These are phyloP conservation scores for Stagonosporopsis cucurbitacearum DNA, from an alignment of 2,329 filamentous ascomycete species.

Conservation along the genomic window DNA sequence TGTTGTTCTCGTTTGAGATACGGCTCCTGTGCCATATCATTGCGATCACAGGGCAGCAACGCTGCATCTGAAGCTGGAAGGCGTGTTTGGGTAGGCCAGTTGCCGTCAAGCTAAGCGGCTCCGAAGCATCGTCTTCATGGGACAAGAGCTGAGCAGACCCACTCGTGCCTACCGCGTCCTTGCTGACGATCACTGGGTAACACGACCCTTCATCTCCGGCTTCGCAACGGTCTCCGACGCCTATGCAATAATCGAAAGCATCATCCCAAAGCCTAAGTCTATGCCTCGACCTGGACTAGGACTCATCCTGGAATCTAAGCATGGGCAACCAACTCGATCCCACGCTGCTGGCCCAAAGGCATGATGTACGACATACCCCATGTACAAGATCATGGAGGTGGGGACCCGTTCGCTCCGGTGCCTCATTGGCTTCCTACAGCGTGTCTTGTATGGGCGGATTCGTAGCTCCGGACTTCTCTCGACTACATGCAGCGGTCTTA, in stretches of 20 bases:
- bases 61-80: not conserved
- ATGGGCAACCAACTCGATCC: not conserved
- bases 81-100: not conserved
- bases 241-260: not conserved
- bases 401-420: not conserved
- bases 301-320: not conserved
- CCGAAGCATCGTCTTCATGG: not conserved
- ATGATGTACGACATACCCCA: not conserved
- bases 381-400: not conserved
- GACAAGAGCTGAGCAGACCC: not conserved
- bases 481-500: not conserved
- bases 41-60: not conserved
- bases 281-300: not conserved
- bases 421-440: not conserved
- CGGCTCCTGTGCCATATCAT: not conserved
- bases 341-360: constrained; percentile 1
- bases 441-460: not conserved
- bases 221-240: not conserved
- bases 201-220: not conserved
- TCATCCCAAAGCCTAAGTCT: not conserved
- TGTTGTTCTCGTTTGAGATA: not conserved
- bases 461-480: not conserved
- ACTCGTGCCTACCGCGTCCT: not conserved
- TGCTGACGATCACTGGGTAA: not conserved
- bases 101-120: not conserved